A percentile compares a stretch with the other conserved stretches of the same genome.
These are phyloP conservation scores for Colletotrichum sojae DNA, from an alignment of 2,329 filamentous ascomycete genomes.

Conservation along the genomic window DNA sequence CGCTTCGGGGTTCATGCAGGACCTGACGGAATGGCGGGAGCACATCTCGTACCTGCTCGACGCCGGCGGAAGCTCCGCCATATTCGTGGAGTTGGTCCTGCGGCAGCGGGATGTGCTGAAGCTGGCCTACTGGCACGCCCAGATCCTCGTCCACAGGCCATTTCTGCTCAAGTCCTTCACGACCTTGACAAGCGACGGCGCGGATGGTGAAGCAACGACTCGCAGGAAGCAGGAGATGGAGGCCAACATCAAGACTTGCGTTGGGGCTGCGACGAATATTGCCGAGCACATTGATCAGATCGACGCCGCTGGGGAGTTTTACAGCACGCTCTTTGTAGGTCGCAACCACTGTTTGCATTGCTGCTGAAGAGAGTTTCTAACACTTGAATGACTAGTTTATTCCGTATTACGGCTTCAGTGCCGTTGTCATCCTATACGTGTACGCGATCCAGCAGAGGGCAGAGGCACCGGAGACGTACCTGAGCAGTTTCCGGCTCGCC, in stretches of 20 bases:
- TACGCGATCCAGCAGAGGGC: constrained; percentile 56
- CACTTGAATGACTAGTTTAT: constrained; percentile 46
- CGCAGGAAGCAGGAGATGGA: constrained; percentile 36
- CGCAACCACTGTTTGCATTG: background rate
- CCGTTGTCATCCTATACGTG: constrained; percentile 60
- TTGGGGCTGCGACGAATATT: constrained; percentile 56
- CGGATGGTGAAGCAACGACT: background rate
- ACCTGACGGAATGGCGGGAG: constrained; percentile 51
- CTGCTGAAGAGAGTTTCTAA: background rate
- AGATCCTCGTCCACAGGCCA: constrained; percentile 55
- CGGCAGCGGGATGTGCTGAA: constrained; percentile 58
- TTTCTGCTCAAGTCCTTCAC: constrained; percentile 54
- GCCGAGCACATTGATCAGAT: constrained; percentile 56
- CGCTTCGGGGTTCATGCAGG: constrained; percentile 47
- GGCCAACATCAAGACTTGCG: constrained; percentile 47
- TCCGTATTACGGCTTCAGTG: constrained; percentile 61
- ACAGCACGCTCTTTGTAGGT: constrained; percentile 57
- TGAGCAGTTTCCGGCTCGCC: constrained; percentile 52
- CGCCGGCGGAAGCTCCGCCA: constrained; percentile 53
- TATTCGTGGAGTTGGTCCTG: constrained; percentile 48
- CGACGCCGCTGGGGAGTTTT: constrained; percentile 51
- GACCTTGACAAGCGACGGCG: background rate
- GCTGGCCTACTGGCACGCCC: constrained; percentile 58
- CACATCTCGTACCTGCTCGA: constrained; percentile 54
- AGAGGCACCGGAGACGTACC: constrained; percentile 45